phyloP scores from a whole-genome alignment of 805 yeast species.

The Spathaspora passalidarum region DNA sequence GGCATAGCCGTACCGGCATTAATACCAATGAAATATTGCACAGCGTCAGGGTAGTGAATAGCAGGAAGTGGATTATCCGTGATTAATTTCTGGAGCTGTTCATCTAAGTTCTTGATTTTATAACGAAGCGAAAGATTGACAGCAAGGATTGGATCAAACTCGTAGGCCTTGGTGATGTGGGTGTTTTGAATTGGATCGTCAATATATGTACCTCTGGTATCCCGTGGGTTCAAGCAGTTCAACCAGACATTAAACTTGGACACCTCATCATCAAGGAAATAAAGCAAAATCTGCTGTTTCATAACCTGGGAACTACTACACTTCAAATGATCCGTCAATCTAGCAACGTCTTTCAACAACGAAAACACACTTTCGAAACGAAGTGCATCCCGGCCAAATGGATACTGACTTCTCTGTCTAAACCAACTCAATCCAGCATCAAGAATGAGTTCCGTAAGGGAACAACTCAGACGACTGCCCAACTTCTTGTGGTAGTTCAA shows the following conservation, averaged over 20 bases:
- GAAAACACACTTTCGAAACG: conserved; percentile 67
- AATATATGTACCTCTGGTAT: conserved; percentile 33
- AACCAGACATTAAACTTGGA: conserved; percentile 75
- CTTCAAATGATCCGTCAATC: conserved; percentile 18
- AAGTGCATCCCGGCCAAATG: conserved; percentile 80
- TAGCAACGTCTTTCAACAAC: conserved; percentile 52
- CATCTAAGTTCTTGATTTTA: conserved; percentile 39
- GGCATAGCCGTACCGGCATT: conserved; percentile 37
- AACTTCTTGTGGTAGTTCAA: conserved; percentile 53
- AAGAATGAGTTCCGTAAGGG: conserved; percentile 51
- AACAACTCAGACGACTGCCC: conserved; percentile 42
- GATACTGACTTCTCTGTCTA: conserved; percentile 56
- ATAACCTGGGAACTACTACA: conserved; percentile 33
- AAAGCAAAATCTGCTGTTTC: conserved; percentile 54
- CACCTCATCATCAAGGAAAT: conserved; percentile 75
- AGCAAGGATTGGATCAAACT: conserved; percentile 69
- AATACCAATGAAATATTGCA: conserved; percentile 48
- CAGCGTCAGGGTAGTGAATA: conserved; percentile 53
- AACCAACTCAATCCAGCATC: conserved; percentile 82
- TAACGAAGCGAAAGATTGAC: conserved; percentile 64
- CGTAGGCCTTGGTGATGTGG: conserved; percentile 56
- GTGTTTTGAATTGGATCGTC: conserved; percentile 32
- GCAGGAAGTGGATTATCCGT: conserved; percentile 58
- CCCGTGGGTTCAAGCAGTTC: conserved; percentile 49
- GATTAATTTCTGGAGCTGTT: conserved; percentile 44